Evolutionary conservation across 768 basidiomycete species (phyloP).

Genomic region (Auriscalpium orientale): DNA sequence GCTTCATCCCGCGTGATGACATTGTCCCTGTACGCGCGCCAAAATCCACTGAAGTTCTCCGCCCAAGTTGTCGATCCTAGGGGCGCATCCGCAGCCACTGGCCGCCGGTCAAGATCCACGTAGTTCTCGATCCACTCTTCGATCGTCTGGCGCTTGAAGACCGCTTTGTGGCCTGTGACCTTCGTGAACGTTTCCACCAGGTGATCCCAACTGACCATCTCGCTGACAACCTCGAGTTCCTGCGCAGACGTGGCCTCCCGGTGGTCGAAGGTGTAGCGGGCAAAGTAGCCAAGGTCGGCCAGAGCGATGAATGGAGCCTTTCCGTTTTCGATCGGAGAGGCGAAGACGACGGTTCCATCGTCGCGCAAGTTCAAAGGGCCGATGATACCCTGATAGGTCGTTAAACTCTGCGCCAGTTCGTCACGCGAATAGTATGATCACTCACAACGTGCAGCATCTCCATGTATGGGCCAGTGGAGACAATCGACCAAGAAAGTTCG

Average conservation of each 20-base stretch:
- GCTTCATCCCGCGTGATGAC: slow-evolving; percentile 36
- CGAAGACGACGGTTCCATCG: neutral
- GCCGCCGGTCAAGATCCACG: too few species aligned
- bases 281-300: neutral
- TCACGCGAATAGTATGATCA: too few species aligned
- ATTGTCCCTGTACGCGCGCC: slow-evolving; percentile 36
- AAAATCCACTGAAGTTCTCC: slow-evolving; percentile 36
- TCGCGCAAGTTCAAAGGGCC: neutral
- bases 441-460: slow-evolving; percentile 32
- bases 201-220: neutral
- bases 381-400: too few species aligned
- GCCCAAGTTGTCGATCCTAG: slow-evolving; percentile 15
- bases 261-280: neutral
- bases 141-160: neutral
- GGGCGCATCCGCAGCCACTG: neutral
- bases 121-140: too few species aligned
- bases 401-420: too few species aligned
- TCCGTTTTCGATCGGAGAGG: neutral
- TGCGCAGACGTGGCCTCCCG: neutral
- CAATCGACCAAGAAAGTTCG: slow-evolving; percentile 26
- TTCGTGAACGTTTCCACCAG: neutral
- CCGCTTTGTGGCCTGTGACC: neutral
- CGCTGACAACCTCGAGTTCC: neutral
- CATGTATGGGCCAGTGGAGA: slow-evolving; percentile 32
- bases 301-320: neutral